Evolutionary conservation across 2,329 filamentous ascomycete species (phyloP).

Genomic region (Graphilbum ipis-grandicollis): DNA sequence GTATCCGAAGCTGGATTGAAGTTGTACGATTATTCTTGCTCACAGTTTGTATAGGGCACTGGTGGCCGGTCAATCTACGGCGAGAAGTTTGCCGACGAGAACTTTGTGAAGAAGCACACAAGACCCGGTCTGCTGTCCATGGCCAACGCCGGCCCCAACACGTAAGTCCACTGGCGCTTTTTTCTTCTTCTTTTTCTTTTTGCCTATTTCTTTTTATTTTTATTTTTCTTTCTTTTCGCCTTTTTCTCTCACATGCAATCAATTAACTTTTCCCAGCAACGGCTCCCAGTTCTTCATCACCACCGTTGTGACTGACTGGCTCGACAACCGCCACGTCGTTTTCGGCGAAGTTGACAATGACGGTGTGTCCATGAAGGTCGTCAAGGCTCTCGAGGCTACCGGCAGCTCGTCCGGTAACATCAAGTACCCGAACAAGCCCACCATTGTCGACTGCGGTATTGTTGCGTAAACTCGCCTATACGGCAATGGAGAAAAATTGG

Average conservation of each 20-base stretch:
- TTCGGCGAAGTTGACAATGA: constrained; percentile 61
- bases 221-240: not conserved
- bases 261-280: constrained; percentile 42
- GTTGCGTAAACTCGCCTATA: constrained; percentile 3
- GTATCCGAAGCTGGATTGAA: not conserved
- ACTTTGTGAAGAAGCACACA: constrained; percentile 63
- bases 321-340: constrained; percentile 70
- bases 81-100: constrained; percentile 88
- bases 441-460: constrained; percentile 8
- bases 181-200: not conserved
- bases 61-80: constrained; percentile 91
- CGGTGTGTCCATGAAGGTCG: constrained; percentile 28
- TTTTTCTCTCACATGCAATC: not conserved
- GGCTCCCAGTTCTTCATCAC: constrained; percentile 98
- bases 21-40: too few relatives aligned
- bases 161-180: constrained; percentile 33
- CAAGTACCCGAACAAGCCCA: constrained; percentile 30
- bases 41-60: constrained; percentile 46
- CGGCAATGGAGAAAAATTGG: too few relatives aligned
- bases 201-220: not conserved
- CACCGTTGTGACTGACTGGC: constrained; percentile 76
- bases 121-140: constrained; percentile 72
- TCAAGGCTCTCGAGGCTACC: constrained; percentile 44
- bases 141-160: constrained; percentile 93
- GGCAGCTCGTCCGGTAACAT: constrained; percentile 37